Evolutionary conservation across 345 rosid species (phyloP), one percentile per base, ranked within the genome.

Genomic region (Passiflora organensis): DNA sequence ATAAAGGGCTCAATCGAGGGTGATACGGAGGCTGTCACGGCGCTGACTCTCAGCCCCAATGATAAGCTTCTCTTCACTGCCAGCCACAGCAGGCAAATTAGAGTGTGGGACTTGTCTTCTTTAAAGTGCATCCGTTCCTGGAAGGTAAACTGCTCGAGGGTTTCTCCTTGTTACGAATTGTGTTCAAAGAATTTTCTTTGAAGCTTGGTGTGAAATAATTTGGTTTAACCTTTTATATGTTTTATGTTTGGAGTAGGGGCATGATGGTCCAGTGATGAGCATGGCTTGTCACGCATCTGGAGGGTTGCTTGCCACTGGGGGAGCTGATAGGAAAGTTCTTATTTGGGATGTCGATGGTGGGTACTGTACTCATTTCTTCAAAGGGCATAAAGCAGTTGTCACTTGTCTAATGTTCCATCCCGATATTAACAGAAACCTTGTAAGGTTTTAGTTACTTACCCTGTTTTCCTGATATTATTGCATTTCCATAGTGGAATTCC

Each of bases 321-420:
- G 99, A 81, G 83, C 96, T 59, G 96, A 93, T 74, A 86, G 95
- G 66, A 93, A 93, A 78, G 99, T 93, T 5, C 87, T 81, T 61
- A 89, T 93, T 49, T 93, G 96, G 96, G 99, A 93, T 79, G 91
- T 93, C 19, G 95, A 89, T 69, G 99, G 99, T 55, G 95, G 96
- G 56, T 93, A 82, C 79, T 86, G 95, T 63, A 89, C 99, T 67
- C 96, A 93, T 71, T 76, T 65, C 78, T 93, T 93, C 72, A 93
- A 78, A 74, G 99, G 95, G 24, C 99, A 93, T 74, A 80, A 78
- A 68, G 96, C 91, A 17, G 91, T 93, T 68, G 95, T 89, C 42
- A 65, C 86, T 42, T 76, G 72, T 66, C 34, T 89, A 43, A 65
- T 82, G 75, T 93, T 93, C 76, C 96, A 93, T 81, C 95, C 94